Conservation (phyloP, 148 eudicot species). For the Rhododendron simsii region DNA sequence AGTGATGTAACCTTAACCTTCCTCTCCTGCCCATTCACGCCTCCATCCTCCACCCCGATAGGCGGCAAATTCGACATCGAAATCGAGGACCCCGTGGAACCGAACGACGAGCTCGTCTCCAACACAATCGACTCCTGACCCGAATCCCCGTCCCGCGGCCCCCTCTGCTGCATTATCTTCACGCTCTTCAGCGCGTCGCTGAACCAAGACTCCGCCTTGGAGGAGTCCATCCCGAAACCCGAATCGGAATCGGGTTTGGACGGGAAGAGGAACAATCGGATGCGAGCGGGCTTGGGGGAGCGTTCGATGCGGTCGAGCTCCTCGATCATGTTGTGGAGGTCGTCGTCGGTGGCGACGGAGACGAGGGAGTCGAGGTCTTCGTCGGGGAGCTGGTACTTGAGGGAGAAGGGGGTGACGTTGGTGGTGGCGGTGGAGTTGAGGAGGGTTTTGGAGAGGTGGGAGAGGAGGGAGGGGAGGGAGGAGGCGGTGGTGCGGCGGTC, state of each 20-base stretch:
- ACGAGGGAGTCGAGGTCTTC: constrained; percentile 81
- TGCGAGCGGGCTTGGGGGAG: constrained; percentile 38
- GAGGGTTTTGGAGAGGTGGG: constrained; percentile 45
- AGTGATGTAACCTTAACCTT: constrained; percentile 40
- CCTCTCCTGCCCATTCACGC: constrained; percentile 26
- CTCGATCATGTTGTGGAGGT: constrained; percentile 72
- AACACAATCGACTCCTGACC: constrained; percentile 51
- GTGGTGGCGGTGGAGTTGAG: not conserved
- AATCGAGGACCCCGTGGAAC: constrained; percentile 64
- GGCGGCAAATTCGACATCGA: constrained; percentile 52
- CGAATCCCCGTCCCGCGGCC: constrained; percentile 29
- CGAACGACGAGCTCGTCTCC: constrained; percentile 67
- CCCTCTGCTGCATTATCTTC: constrained; percentile 37
- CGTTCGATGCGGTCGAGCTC: constrained; percentile 51
- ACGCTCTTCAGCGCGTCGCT: constrained; percentile 48
- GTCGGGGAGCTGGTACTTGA: constrained; percentile 79
- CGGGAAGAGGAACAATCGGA: constrained; percentile 67
- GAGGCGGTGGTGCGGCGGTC: constrained; percentile 37
- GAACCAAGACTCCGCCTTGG: constrained; percentile 63
- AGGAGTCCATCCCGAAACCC: constrained; percentile 31
- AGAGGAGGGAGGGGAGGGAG: constrained; percentile 34
- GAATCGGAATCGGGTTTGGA: constrained; percentile 19
- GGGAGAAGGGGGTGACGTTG: constrained; percentile 33
- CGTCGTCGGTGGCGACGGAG: constrained; percentile 74
- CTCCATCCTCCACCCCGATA: constrained; percentile 46